A percentile compares a stretch with the other conserved stretches of the same genome.
Evolutionary conservation across 495 filamentous ascomycete species (phyloP).

Genomic region (Talaromyces thailandensis): DNA sequence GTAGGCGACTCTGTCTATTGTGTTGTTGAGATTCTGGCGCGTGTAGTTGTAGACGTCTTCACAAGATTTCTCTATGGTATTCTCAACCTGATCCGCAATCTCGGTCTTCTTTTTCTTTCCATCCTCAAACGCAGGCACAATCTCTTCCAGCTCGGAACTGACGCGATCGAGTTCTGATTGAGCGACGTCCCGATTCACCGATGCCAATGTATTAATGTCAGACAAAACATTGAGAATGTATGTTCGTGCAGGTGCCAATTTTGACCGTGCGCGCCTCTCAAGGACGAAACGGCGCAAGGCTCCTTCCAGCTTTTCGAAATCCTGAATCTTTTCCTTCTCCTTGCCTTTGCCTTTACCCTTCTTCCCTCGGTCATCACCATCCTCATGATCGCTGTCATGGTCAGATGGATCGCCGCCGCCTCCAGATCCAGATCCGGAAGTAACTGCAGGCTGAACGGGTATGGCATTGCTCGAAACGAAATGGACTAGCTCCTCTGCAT

Average conservation of each 20-base stretch:
- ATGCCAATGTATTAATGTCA: conserved; percentile 73
- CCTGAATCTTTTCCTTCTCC: conserved; percentile 74
- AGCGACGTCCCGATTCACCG: conserved; percentile 80
- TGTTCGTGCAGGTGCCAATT: conserved; percentile 90
- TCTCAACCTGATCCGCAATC: conserved; percentile 71
- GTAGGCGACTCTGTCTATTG: conserved; percentile 68
- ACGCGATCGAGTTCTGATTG: conserved; percentile 81
- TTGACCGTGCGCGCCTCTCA: conserved; percentile 89
- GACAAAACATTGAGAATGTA: conserved; percentile 91
- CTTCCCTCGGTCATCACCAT: conserved; percentile 27
- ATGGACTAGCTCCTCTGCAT: conserved; percentile 85
- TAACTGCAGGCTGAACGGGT: conserved; percentile 44
- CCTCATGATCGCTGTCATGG: conserved; percentile 38
- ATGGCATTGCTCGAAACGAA: conserved; percentile 97
- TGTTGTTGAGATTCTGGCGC: conserved; percentile 56
- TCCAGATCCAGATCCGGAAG: conserved; percentile 38
- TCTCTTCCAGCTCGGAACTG: conserved; percentile 63
- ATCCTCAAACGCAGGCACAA: conserved; percentile 77
- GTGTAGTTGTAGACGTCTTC: conserved; percentile 78
- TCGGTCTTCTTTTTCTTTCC: conserved; percentile 76
- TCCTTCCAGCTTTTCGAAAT: conserved; percentile 83
- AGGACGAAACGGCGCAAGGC: conserved; percentile 89
- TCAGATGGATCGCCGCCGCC: conserved; percentile 44
- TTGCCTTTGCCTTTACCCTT: conserved; percentile 80
- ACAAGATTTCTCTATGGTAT: conserved; percentile 74